These are phyloP conservation scores for Termitomyces sp. DNA, from an alignment of 768 basidiomycete species.

Conservation along the genomic window DNA sequence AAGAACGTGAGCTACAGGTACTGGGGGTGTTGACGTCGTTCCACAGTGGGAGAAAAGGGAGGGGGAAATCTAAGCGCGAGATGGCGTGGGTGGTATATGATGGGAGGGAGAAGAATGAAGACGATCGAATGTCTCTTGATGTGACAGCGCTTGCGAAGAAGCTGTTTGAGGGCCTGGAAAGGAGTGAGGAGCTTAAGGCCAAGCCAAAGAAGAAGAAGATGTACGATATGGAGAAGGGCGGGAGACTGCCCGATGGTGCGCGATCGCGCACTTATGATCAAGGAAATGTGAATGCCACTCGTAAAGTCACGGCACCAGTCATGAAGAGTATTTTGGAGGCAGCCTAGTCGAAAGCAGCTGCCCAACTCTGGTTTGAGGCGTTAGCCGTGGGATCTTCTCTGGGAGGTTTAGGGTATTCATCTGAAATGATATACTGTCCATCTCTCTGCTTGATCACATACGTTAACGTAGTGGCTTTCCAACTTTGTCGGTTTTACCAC, in stretches of 20 bases:
- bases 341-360: too few relatives aligned
- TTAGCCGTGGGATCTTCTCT: too few relatives aligned
- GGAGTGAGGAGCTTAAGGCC: conserved; percentile 42
- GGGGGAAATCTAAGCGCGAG: conserved; percentile 61
- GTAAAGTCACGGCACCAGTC: conserved; percentile 65
- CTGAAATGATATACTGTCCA: too few relatives aligned
- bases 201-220: conserved; percentile 37
- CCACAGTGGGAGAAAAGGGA: conserved; percentile 30
- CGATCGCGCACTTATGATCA: conserved; percentile 58
- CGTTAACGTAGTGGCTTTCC: too few relatives aligned
- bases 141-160: conserved; percentile 37
- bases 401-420: too few relatives aligned
- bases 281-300: conserved; percentile 52
- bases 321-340: conserved; percentile 55
- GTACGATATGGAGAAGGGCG: conserved; percentile 28
- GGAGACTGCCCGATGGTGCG: conserved; percentile 26
- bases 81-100: conserved; percentile 58
- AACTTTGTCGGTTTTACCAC: too few relatives aligned
- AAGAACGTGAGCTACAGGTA: conserved; percentile 54
- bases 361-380: not conserved
- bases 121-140: conserved; percentile 27
- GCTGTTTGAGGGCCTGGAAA: conserved; percentile 59
- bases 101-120: not conserved
- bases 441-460: too few relatives aligned
- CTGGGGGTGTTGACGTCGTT: conserved; percentile 82